Evolutionary conservation across 129 eudicot genomes (phyloP), one percentile per base, ranked within the genome.

Genomic region (Pittosporum tobira): DNA sequence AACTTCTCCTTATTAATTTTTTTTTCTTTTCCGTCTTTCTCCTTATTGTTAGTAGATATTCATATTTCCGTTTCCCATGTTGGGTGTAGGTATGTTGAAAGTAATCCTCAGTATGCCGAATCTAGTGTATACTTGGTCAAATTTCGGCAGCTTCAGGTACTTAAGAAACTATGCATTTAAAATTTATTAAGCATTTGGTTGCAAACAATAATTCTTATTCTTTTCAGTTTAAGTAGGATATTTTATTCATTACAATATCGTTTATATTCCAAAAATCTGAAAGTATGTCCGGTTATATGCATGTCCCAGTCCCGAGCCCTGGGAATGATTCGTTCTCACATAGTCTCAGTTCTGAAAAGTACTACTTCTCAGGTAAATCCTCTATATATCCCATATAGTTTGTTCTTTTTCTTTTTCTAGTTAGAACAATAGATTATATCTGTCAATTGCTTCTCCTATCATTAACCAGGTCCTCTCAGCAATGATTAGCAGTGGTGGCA

Each of bases 81-180:
- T 55, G 52, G 37, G 43, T 71, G 20, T 51, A 83, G 90, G 76
- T 83, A 91, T 83, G 96, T 91, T 65, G 96, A 91, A 73, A 91
- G 82, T 60, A 91, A 91, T 76, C 96, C 99, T n/a, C 99, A 91
- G 71, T 91, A 86, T 73, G 99, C 99, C 1, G 99, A 91, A 75
- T 91, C 96, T 74, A 75, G 73, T 68, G 89, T 91, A 64, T 91
- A 91, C 81, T 76, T 83, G 73, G 95, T 87, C 74, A 91, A 91
- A 73, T 91, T 91, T 66, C 83, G 99, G 57, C 99, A 91, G 65
- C 99, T 91, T 53, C 99, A 91, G 94, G 99, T 87, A 72, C 44
- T 66, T 53, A 48, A 50, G 61, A 22, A 23, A 38, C 21, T 62
- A 21, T 30, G 23, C 36, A 13, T 57, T 45, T 42, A 25, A 36